Evolutionary conservation across 179 eudicot genomes (phyloP), one percentile per base, ranked within the genome.

Genomic region (Heliamphora pulchella): DNA sequence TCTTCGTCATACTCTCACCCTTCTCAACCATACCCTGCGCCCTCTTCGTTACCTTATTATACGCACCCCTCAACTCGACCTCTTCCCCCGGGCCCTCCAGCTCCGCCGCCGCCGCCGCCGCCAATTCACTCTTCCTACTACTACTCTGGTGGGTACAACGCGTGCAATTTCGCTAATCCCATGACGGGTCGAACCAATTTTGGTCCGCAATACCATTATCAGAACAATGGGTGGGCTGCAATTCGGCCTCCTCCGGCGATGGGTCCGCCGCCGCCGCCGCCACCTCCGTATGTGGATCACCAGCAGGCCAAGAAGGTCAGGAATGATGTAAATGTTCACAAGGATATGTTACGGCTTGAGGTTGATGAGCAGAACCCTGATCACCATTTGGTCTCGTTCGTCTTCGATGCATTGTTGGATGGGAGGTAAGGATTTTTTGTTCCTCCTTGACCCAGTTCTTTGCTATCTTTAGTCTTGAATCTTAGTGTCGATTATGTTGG

Each of bases 311-410:
- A 92, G 85, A 91, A 88, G 79, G 88, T 94, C 3, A 91, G 91
- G 88, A 94, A 87, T 80, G 91, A 89, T 83, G 96, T 94, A n/a
- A 94, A 94, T 85, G 93, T 94, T 57, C 92, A 89, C 63, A 93
- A 90, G 82, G 93, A 91, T 74, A 87, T 89, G 3, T 79, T 94
- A 15, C 85, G 71, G 87, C 87, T 94, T 18, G 87, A 79, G 54
- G 70, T 81, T 72, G 97, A 94, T 80, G 86, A 86, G 76, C n/a
- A 58, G 43, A 75, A 81, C 71, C 89, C 84, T 43, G 97, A 90
- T 88, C 87, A 83, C 43, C 81, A 80, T 80, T 78, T 94, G 88
- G 90, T 94, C 78, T 87, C 94, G 7, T 94, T 94, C 41, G 89
- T 87, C 31, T 91, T 90, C 72, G 98, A 94, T 78, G 96, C 98